Base-by-base conservation (phyloP, 2,329 filamentous ascomycete species). In the Sarocladium oryzae region DNA sequence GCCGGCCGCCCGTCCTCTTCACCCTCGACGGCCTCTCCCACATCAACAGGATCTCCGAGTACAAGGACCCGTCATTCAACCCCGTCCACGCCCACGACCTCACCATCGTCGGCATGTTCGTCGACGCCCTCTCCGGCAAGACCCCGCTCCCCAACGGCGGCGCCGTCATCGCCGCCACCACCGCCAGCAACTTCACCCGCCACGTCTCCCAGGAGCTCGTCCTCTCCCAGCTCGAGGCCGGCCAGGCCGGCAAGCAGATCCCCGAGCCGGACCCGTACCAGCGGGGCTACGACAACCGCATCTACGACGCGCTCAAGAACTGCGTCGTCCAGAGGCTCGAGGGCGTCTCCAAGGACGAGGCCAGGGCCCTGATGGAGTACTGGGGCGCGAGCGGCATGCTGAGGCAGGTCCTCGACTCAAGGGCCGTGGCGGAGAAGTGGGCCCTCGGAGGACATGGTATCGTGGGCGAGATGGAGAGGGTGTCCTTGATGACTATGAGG, bases 41-140 rank as follows among this genome's bases (percentile, higher is more conserved):
- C 71, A 81, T 90, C 68, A 95, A 95, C 88, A 78, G 78, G 58
- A 64, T 82, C 33, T 89, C 85, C 56, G 81, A 79, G 40, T 99
- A 97, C 74, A 81, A 85, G 56, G 80, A 80, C 56, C 74, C 85
- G 2, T 74, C 86, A 21, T 86, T 81, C 60, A 79, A 88, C 55
- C 76, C 75, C 13, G 86, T 99, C 56, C 93, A 99, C 72, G 79
- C 90, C 24, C 89, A 95, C 69, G 87, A 97, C 61, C 77, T 99
- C 26, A 75, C 80, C 21, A 75, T 96, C 20, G 75, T 95, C 50
- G 78, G 82, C 52, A 79, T 87, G 57, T 95, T 95, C 67, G 68
- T 86, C 54, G 82, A 86, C 49, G 79, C 86, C 52, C 76, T 97
- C 24, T 78, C 79, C 24, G 85, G 86, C 53, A 70, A 68, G 63